Base-by-base conservation (phyloP, 148 eudicot genomes). In the Camellia granthamiana region DNA sequence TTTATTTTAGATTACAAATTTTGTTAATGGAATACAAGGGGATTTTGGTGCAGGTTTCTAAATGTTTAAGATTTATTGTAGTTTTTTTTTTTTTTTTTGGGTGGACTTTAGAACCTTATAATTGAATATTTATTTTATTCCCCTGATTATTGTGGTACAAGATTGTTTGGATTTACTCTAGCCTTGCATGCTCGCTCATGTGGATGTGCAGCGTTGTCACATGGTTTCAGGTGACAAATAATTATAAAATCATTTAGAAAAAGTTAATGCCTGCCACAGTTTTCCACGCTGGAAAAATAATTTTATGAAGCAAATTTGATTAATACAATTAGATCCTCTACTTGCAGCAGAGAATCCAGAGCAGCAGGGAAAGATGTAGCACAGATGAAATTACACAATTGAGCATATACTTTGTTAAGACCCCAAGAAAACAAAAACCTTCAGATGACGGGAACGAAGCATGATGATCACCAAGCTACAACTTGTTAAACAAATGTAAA, bases 381-480 rank as follows among this genome's bases (percentile, higher is more conserved):
- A 11, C 41, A 18, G 19, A 58, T 56, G 19, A 74, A 14, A 56
- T 56, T 16, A 74, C 8, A 13, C 7, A 73, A 56, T 54, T 23
- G 47, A n/a, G 23, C 51, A 56, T 55, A 3, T 59, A 15, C 42
- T 74, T 11, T 12, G 16, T 52, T 6, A 63, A 10, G 58, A 63
- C 73, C 69, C 12, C 12, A 16, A 61, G 38, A 30, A 2, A 60
- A 46, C 19, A 70, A n/a, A 38, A 21, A 5, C 7, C 52, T 49
- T 46, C 41, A 71, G 14, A 43, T 47, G 14, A 23, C 30, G n/a
- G 56, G 52, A 69, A 69, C 16, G 9, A 73, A 52, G 23, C 12
- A 73, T 1, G 62, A 54, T 73, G 62, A 54, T 15, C 9, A 77
- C 73, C 51, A 16, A 78, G 80, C 63, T 67, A 78, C 14, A 54